phyloP scores from a whole-genome alignment of 2,329 filamentous ascomycete genomes.

The Piedraia hortae region DNA sequence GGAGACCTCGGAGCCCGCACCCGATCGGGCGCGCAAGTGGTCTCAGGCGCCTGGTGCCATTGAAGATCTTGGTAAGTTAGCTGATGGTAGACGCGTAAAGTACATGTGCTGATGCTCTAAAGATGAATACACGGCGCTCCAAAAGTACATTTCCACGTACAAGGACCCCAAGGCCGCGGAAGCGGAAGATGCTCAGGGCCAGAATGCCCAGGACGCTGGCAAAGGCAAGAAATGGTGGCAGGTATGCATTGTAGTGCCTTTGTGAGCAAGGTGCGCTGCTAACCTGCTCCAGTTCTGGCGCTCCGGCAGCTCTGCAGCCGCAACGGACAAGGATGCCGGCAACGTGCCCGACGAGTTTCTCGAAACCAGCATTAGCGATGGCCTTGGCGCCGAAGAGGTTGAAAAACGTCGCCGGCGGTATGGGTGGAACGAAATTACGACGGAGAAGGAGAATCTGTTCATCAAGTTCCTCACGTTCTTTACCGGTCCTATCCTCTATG shows the following conservation, averaged over 20 bases:
- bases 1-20: conserved; percentile 3
- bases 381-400: conserved; percentile 31
- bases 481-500: conserved; percentile 49
- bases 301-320: conserved; percentile 11
- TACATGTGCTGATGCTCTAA: too few species aligned
- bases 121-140: conserved; percentile 37
- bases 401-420: conserved; percentile 35
- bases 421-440: conserved; percentile 44
- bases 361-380: conserved; percentile 36
- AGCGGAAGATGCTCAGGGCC: conserved; percentile 13
- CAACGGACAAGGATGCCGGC: conserved; percentile 10
- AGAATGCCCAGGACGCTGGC: conserved; percentile 22
- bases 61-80: conserved; percentile 15
- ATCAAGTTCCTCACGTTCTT: conserved; percentile 51
- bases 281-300: conserved; percentile 23
- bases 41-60: conserved; percentile 15
- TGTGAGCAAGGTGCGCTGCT: not conserved
- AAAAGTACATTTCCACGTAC: conserved; percentile 40
- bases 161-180: conserved; percentile 27
- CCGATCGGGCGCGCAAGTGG: conserved; percentile 13
- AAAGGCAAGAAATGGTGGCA: conserved; percentile 21
- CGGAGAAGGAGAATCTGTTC: conserved; percentile 51
- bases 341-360: conserved; percentile 38
- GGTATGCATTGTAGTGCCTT: conserved; percentile 1
- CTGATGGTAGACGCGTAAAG: too few species aligned